A percentile compares a stretch with the other conserved stretches of the same genome.
Conservation (phyloP, 208 protist species). For the Herpetomonas samuelpessoai region DNA sequence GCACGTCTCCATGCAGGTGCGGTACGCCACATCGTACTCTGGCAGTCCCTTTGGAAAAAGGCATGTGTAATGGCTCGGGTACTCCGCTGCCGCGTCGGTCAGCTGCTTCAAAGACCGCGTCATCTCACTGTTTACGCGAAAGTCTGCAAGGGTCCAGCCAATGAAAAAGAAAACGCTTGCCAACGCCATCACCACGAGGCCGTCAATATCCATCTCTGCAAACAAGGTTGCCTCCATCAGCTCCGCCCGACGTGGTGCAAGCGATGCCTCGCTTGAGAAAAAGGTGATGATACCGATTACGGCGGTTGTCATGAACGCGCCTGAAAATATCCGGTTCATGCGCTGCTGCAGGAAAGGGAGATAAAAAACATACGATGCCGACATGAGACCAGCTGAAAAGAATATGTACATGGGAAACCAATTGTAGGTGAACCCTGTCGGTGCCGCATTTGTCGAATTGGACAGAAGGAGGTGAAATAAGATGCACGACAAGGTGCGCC, state of each 20-base stretch:
- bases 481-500: conserved; percentile 14
- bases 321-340: conserved; percentile 16
- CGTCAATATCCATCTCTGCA: conserved; percentile 16
- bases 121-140: conserved; percentile 20
- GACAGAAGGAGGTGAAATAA: conserved; percentile 29
- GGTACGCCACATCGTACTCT: conserved; percentile 23
- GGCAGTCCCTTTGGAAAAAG: conserved; percentile 24
- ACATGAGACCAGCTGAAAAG: conserved; percentile 12
- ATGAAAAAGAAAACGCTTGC: background rate
- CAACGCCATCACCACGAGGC: conserved; percentile 8
- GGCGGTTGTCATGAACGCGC: conserved; percentile 8
- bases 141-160: conserved; percentile 16
- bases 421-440: background rate
- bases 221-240: background rate
- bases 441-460: background rate
- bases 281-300: conserved; percentile 12
- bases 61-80: conserved; percentile 6
- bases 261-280: conserved; percentile 2
- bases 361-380: conserved; percentile 17
- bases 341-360: conserved; percentile 19
- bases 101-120: conserved; percentile 10
- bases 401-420: conserved; percentile 24
- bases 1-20: conserved; percentile 7
- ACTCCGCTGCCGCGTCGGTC: conserved; percentile 10
- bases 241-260: background rate